Evolutionary conservation across 129 eudicot genomes (phyloP).

Genomic region (Helichrysum umbraculigerum): DNA sequence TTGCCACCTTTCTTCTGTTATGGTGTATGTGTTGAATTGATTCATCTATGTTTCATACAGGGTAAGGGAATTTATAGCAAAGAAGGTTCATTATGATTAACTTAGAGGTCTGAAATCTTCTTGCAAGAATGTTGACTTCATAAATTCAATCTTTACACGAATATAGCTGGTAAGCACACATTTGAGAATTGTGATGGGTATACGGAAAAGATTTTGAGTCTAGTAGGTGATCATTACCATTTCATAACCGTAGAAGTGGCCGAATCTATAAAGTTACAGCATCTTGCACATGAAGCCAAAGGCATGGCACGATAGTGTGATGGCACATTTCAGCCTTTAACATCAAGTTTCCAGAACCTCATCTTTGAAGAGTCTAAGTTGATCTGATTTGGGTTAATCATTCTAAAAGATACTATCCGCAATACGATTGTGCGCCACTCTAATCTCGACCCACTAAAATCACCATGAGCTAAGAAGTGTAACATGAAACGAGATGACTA

Average conservation of each 20-base stretch:
- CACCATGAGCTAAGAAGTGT: constrained; percentile 1
- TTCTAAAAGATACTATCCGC: constrained; percentile 8
- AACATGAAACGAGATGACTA: background rate
- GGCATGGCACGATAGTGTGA: background rate
- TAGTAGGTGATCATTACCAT: background rate
- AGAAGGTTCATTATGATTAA: background rate
- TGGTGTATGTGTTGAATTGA: background rate
- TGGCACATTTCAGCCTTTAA: background rate
- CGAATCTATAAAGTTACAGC: constrained; percentile 3
- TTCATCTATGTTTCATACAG: background rate
- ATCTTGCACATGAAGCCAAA: constrained; percentile 3
- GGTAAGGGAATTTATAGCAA: background rate
- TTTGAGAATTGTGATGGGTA: background rate
- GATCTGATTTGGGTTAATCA: constrained; percentile 16
- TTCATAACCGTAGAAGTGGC: background rate
- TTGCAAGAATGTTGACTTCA: background rate
- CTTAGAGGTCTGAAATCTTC: background rate
- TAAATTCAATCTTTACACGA: background rate
- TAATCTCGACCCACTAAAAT: constrained; percentile 14
- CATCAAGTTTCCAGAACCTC: background rate
- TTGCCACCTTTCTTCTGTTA: background rate
- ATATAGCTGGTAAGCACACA: background rate
- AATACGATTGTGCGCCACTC: background rate
- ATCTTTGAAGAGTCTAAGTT: background rate
- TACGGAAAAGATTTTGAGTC: background rate